Evolutionary conservation across 495 filamentous ascomycete genomes (phyloP).

Genomic region (Apodospora peruviana): DNA sequence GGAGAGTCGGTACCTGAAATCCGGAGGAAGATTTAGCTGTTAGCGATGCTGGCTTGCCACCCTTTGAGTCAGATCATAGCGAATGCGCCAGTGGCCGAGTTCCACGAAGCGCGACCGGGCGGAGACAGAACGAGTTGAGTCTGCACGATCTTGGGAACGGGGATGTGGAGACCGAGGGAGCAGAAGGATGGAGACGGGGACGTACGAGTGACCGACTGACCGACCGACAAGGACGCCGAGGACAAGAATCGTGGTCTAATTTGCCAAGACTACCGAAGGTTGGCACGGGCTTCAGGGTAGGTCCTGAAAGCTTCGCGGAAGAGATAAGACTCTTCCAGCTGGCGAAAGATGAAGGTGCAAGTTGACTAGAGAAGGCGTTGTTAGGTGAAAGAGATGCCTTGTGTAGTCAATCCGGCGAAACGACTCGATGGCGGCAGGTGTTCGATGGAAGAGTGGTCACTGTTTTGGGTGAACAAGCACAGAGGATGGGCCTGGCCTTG

Average conservation of each 20-base stretch:
- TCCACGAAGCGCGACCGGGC: not conserved
- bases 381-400: too few relatives aligned
- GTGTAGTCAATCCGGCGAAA: too few relatives aligned
- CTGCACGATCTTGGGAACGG: not conserved
- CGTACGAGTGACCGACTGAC: not conserved
- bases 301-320: not conserved
- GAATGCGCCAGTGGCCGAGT: not conserved
- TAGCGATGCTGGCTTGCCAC: slow-evolving; percentile 12
- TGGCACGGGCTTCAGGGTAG: too few relatives aligned
- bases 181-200: not conserved
- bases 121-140: not conserved
- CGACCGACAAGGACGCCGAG: not conserved
- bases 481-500: too few relatives aligned
- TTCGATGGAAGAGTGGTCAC: too few relatives aligned
- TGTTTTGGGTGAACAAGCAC: not conserved
- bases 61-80: not conserved
- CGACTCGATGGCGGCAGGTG: too few relatives aligned
- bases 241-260: not conserved
- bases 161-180: not conserved
- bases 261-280: slow-evolving; percentile 4
- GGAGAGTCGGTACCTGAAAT: not conserved
- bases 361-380: too few relatives aligned
- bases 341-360: not conserved
- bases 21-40: slow-evolving; percentile 19
- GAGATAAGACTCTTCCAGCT: not conserved